Percentiles rank a stretch among this genome's conserved stretches.
These are phyloP conservation scores for Typha latifolia DNA, from an alignment of 176 grass and related monocot genomes.

Conservation along the genomic window DNA sequence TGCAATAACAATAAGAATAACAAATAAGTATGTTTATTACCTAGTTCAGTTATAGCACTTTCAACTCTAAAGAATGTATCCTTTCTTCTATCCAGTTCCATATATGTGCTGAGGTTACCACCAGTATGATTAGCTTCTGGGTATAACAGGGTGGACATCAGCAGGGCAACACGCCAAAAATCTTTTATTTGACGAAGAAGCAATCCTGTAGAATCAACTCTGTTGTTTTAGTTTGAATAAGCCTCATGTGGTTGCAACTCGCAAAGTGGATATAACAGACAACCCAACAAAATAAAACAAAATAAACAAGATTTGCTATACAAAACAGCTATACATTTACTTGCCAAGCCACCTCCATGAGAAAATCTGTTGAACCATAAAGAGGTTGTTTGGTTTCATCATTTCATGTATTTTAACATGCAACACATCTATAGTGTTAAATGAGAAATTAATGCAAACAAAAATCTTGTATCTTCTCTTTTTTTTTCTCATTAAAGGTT, in stretches of 20 bases:
- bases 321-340: too few species aligned
- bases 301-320: too few species aligned
- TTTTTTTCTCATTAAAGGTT: too few species aligned
- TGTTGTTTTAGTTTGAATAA: not conserved
- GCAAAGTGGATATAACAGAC: not conserved
- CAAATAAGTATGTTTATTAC: slow-evolving; percentile 12
- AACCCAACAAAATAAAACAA: not conserved
- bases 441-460: too few species aligned
- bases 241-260: not conserved
- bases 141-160: slow-evolving; percentile 42
- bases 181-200: slow-evolving; percentile 84
- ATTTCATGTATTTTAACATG: too few species aligned
- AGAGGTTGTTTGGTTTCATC: too few species aligned
- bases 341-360: too few species aligned
- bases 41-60: slow-evolving; percentile 46
- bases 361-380: too few species aligned
- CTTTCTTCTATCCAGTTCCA: slow-evolving; percentile 34
- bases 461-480: too few species aligned
- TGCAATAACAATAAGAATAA: too few species aligned
- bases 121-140: slow-evolving; percentile 15
- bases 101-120: slow-evolving; percentile 25
- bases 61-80: slow-evolving; percentile 43
- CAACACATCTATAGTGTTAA: too few species aligned
- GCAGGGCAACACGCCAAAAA: slow-evolving; percentile 67
- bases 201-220: slow-evolving; percentile 43